Evolutionary conservation across 1,284 basidiomycete species (phyloP).

Genomic region (Albatrellus sp.): DNA sequence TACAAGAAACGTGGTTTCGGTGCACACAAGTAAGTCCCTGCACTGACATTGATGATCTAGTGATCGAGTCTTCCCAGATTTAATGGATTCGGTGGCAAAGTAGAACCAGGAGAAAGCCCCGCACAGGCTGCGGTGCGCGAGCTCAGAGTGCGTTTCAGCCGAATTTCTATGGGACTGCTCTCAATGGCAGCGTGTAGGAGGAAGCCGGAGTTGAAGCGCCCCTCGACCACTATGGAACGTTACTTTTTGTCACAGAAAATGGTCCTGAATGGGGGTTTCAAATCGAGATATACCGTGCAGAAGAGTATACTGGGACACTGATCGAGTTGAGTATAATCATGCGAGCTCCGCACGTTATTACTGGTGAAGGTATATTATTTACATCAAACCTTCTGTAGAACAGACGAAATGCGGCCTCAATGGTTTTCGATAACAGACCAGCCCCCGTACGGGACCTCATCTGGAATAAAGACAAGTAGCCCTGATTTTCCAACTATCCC

Average conservation of each 20-base stretch:
- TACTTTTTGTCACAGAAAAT: slow-evolving; percentile 45
- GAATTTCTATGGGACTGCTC: not conserved
- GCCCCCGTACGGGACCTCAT: not conserved
- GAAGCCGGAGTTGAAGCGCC: slow-evolving; percentile 61
- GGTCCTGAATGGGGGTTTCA: slow-evolving; percentile 43
- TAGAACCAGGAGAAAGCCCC: slow-evolving; percentile 50
- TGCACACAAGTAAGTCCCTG: slow-evolving; percentile 33
- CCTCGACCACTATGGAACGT: slow-evolving; percentile 42
- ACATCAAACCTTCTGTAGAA: slow-evolving; percentile 21
- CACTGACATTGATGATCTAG: not conserved
- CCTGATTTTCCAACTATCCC: slow-evolving; percentile 27
- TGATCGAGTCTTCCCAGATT: slow-evolving; percentile 25
- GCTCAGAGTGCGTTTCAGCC: slow-evolving; percentile 31
- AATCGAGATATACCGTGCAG: slow-evolving; percentile 54
- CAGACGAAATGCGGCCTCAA: slow-evolving; percentile 59
- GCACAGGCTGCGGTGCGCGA: slow-evolving; percentile 51
- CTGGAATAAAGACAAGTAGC: slow-evolving; percentile 1
- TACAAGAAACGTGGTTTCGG: slow-evolving; percentile 67
- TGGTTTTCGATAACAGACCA: slow-evolving; percentile 36
- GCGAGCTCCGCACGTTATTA: not conserved
- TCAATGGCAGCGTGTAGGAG: slow-evolving; percentile 35
- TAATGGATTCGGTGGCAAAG: slow-evolving; percentile 70
- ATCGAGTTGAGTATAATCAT: slow-evolving; percentile 36
- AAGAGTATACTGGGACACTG: slow-evolving; percentile 36
- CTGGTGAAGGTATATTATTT: not conserved